Evolutionary conservation across 2,329 filamentous ascomycete genomes (phyloP).

Genomic region (Penicillium sp.): DNA sequence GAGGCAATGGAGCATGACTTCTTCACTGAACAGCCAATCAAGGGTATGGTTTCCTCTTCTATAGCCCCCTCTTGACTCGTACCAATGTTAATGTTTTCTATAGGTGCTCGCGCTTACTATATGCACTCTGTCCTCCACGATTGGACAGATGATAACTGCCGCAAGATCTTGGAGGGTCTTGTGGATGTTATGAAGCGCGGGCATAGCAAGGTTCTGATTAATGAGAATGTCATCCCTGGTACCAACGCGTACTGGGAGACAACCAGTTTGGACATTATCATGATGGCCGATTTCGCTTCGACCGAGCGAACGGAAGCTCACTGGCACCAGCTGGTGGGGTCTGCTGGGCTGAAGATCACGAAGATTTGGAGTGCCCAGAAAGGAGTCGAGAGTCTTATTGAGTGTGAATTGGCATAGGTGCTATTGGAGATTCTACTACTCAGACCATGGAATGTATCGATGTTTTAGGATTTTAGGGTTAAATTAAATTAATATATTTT

Average conservation of each 20-base stretch:
- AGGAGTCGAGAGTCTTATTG: conserved; percentile 27
- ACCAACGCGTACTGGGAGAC: conserved; percentile 33
- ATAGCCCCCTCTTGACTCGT: no score
- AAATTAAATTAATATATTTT: not conserved
- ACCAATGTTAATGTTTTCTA: not conserved
- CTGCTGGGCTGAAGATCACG: conserved; percentile 38
- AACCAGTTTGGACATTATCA: conserved; percentile 42
- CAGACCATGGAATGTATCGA: no score
- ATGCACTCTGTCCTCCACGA: conserved; percentile 36
- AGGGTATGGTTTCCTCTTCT: conserved; percentile 29
- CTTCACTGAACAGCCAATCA: conserved; percentile 47
- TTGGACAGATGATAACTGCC: conserved; percentile 30
- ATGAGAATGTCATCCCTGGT: conserved; percentile 45
- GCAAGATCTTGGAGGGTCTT: conserved; percentile 28
- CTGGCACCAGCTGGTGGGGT: conserved; percentile 36
- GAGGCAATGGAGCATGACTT: conserved; percentile 47
- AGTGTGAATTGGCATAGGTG: conserved; percentile 21
- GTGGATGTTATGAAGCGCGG: conserved; percentile 36
- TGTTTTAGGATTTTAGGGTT: no score
- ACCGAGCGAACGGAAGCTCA: conserved; percentile 42
- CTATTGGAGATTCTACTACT: not conserved
- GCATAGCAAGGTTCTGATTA: conserved; percentile 46
- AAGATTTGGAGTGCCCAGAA: conserved; percentile 30
- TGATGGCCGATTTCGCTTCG: conserved; percentile 43
- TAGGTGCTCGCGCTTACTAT: conserved; percentile 36